Base-by-base conservation (phyloP, 1,139 yeast genomes). In the Blastobotrys petasosporus region DNA sequence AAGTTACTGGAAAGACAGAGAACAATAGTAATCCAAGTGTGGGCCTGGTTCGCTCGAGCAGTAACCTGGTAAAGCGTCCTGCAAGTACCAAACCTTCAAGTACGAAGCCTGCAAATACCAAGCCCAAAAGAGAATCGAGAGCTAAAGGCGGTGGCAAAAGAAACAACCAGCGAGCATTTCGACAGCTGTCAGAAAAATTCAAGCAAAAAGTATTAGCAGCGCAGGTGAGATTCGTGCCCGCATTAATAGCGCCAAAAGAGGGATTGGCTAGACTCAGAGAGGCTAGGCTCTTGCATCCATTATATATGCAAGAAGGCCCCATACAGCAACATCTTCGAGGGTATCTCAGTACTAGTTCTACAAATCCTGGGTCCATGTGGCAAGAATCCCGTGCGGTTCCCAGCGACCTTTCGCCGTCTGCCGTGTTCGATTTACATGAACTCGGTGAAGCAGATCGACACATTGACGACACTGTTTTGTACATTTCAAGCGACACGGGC, bases 1-100 rank as follows among this genome's bases (percentile, higher is more conserved):
- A 85, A 1, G 97, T 87, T 49, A 97, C 67, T 1, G 97, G 97
- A 28, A n/a, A n/a, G n/a, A n/a, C n/a, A n/a, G 88, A 70, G 60
- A 90, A 90, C 1, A 85, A 79, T 42, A 87, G 69, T 46, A 76
- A 56, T 12, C 85, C 88, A 43, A 77, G 63, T n/a, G 72, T 67
- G 58, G 74, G 25, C 25, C 4, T 7, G 28, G 39, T 52, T 54
- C 13, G 48, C 49, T 8, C 47, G 45, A 40, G 50, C 30, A 12
- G 54, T 37, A 11, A 44, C 39, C 17, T 44, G 46, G 6, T 37
- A 28, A 23, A 38, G 31, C 35, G 34, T n/a, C 10, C 34, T 12
- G 7, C 34, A 32, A 13, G 10, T 8, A n/a, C 34, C 15, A 13
- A 12, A 16, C 17, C 34, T n/a, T n/a, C n/a, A n/a, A n/a, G n/a